Base-by-base conservation (phyloP, 1,139 yeast genomes). In the Zygotorulaspora mrakii region DNA sequence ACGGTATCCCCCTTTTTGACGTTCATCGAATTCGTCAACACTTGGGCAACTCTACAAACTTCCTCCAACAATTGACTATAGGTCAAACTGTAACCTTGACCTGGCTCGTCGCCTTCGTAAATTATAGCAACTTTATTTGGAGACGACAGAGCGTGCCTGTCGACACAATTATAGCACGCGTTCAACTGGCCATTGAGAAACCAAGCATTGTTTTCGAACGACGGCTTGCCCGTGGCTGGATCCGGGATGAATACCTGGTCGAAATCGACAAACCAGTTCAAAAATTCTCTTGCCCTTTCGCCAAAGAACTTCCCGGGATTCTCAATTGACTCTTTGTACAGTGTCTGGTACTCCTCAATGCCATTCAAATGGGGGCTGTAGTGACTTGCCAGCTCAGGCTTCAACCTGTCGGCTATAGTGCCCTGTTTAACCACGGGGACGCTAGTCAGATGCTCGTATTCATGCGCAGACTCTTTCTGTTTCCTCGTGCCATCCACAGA, bases 1-100 rank as follows among this genome's bases (percentile, higher is more conserved):
- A 84, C 91, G 5, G 89, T 79, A 58, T 84, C 94, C 48, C 91
- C 91, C 65, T 83, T 83, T 55, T 73, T 73, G 47, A 83, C 89
- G 45, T 89, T 89, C 57, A 79, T 65, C 12, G 62, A 56, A 50
- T 69, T 70, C 49, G 70, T 71, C 65, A 79, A 73, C 45, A 82
- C 78, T 54, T 80, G 87, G 6, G 88, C 84, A 56, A 82, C 74
- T 57, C 77, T 77, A 40, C 77, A 77, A 39, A 83, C 87, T 39
- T 83, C 72, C 57, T 77, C 76, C 52, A 84, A 70, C 55, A 84
- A 70, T 64, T 84, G 83, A 32, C 82, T 83, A 61, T 81, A 84
- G 26, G 88, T 75, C 52, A 83, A 70, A 31, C 68, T 70, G 56
- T 76, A 66, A 8, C 87, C 86, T 49, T 77, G 70, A 47, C 74